phyloP scores from a whole-genome alignment of 164 flowering plant species.

The Tinospora cordifolia region DNA sequence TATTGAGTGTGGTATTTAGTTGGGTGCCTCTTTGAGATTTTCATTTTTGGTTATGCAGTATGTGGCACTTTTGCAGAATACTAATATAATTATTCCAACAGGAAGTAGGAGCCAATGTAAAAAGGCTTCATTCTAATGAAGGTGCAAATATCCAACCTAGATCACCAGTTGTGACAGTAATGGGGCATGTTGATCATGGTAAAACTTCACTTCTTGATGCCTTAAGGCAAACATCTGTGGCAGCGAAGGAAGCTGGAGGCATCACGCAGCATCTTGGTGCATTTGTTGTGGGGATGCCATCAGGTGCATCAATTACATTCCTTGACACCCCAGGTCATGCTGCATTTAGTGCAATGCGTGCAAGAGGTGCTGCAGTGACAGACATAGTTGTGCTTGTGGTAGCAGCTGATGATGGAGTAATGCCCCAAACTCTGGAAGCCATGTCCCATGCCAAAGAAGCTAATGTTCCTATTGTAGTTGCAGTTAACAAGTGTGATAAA shows the following conservation, averaged over 20 bases:
- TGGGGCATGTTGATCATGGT: slow-evolving; percentile 99
- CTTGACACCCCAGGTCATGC: slow-evolving; percentile 98
- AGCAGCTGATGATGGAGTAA: slow-evolving; percentile 96
- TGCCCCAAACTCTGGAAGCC: slow-evolving; percentile 95
- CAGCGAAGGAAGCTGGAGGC: slow-evolving; percentile 88
- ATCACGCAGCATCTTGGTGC: slow-evolving; percentile 96
- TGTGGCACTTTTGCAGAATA: background rate
- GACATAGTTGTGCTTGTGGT: slow-evolving; percentile 89
- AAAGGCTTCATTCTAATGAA: slow-evolving; percentile 61
- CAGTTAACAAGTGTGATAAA: slow-evolving; percentile 88
- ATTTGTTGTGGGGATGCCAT: slow-evolving; percentile 73
- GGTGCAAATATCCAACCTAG: slow-evolving; percentile 58
- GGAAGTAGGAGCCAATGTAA: slow-evolving; percentile 76
- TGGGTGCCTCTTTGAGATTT: background rate
- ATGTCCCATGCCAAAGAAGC: slow-evolving; percentile 82
- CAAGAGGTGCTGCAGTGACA: slow-evolving; percentile 93
- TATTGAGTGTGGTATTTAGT: background rate
- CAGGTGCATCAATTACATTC: slow-evolving; percentile 83
- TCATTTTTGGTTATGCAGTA: background rate
- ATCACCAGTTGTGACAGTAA: slow-evolving; percentile 82
- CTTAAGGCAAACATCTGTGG: slow-evolving; percentile 78
- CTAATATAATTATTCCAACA: slow-evolving; percentile 15
- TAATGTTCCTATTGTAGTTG: slow-evolving; percentile 86
- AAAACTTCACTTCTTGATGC: slow-evolving; percentile 95
- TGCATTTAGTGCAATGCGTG: slow-evolving; percentile 95